A percentile compares a stretch with the other conserved stretches of the same genome.
Conservation (phyloP, 2,329 filamentous ascomycete species). For the Aureobasidium sp. region DNA sequence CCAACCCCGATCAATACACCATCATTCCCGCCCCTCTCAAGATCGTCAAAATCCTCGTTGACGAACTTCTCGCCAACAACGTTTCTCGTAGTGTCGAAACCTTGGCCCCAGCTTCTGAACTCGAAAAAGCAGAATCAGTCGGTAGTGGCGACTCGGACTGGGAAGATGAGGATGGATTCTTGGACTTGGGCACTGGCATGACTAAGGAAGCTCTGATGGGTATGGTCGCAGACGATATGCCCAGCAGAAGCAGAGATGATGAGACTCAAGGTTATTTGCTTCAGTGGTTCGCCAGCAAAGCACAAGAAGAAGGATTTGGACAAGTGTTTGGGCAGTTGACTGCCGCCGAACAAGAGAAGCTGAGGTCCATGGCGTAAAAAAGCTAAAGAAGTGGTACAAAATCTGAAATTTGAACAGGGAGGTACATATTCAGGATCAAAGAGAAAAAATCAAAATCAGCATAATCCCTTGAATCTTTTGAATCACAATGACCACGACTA, state of each 20-base stretch:
- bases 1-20: slow-evolving; percentile 85
- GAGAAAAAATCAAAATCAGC: too few relatives aligned
- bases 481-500: too few relatives aligned
- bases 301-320: slow-evolving; percentile 48
- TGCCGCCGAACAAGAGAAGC: slow-evolving; percentile 47
- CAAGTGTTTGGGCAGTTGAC: slow-evolving; percentile 50
- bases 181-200: slow-evolving; percentile 61
- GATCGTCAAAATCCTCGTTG: slow-evolving; percentile 90
- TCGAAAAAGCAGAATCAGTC: slow-evolving; percentile 59
- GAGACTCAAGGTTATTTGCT: slow-evolving; percentile 81
- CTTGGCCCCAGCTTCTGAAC: slow-evolving; percentile 50
- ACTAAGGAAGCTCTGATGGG: slow-evolving; percentile 70
- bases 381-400: neutral
- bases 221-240: slow-evolving; percentile 51
- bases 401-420: neutral
- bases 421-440: neutral
- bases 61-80: slow-evolving; percentile 78
- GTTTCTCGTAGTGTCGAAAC: slow-evolving; percentile 37
- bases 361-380: slow-evolving; percentile 28
- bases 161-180: slow-evolving; percentile 71
- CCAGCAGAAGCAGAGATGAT: slow-evolving; percentile 63
- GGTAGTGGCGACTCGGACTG: slow-evolving; percentile 61
- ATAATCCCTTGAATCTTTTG: too few relatives aligned
- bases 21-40: slow-evolving; percentile 83
- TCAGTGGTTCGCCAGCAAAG: slow-evolving; percentile 65